Base-by-base conservation (phyloP, 1,139 yeast genomes). In the Kluyveromyces sp. region DNA sequence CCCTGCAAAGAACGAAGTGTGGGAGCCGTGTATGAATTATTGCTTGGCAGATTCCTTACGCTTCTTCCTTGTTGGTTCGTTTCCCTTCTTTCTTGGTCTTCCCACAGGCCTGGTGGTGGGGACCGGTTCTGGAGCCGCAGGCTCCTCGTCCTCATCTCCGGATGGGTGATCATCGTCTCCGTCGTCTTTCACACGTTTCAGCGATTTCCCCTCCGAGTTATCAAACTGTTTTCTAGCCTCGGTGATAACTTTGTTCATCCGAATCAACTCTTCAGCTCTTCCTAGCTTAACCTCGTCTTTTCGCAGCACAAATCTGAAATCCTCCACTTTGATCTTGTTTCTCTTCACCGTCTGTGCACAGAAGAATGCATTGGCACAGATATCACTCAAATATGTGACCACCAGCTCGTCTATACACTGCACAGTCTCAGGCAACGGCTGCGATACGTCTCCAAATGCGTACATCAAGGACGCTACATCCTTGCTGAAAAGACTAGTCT, bases 191-290 rank as follows among this genome's bases (percentile, higher is more conserved):
- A 56, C 19, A 30, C 56, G 55, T 47, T 64, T 65, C 32, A 64
- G 32, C 16, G 55, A 51, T 40, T 73, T 73, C 26, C 77, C 78
- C 51, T 77, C 81, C 3, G 73, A 76, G 46, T 78, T 82, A 56
- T 86, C 94, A 58, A 85, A 86, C 66, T 83, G 78, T 68, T 83
- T 84, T 61, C 85, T 78, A 1, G 95, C 96, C 51, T 77, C 82
- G 22, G 79, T 77, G 54, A 89, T 87, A 55, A 77, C 79, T 55
- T 79, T 80, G 53, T 85, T 87, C 60, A 85, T 75, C 40, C 77
- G 74, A 46, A 86, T 73, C 53, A 89, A 75, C 60, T 88, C 94
- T 53, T 84, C 83, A 31, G 88, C 78, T 61, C 97, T 75, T 11
- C 95, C 94, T 40, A 87, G 72, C 59, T 88, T 89, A 45, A 79